Percentiles rank a stretch among this genome's conserved stretches.
Evolutionary conservation across 2,329 filamentous ascomycete species (phyloP).

Genomic region (Amylocarpus encephaloides): DNA sequence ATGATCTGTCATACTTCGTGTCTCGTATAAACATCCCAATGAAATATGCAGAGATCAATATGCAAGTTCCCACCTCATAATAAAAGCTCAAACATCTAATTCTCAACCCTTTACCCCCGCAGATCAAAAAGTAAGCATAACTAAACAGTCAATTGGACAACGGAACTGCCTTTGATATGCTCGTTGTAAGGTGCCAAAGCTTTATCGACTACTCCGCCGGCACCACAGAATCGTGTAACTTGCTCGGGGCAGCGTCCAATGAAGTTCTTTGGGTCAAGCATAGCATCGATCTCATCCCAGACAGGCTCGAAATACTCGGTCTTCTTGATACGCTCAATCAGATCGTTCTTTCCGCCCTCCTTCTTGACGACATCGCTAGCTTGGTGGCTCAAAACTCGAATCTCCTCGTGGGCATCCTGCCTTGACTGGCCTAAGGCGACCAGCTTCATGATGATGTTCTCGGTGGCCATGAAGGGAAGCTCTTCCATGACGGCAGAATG

Average conservation of each 20-base stretch:
- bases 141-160: constrained; percentile 22
- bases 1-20: too few relatives aligned
- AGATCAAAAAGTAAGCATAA: background rate
- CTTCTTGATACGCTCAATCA: constrained; percentile 69
- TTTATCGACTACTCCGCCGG: constrained; percentile 41
- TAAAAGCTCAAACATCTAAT: too few relatives aligned
- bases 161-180: constrained; percentile 21
- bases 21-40: too few relatives aligned
- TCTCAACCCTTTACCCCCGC: too few relatives aligned
- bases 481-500: constrained; percentile 62
- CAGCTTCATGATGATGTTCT: constrained; percentile 72
- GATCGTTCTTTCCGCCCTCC: constrained; percentile 70
- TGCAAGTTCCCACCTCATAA: too few relatives aligned
- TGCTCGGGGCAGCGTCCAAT: constrained; percentile 49
- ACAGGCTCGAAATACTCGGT: constrained; percentile 69
- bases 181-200: constrained; percentile 42
- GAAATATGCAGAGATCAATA: too few relatives aligned
- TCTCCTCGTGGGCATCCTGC: constrained; percentile 82
- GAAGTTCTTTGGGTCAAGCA: constrained; percentile 59
- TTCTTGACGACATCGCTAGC: constrained; percentile 67
- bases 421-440: constrained; percentile 63
- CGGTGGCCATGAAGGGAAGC: constrained; percentile 80
- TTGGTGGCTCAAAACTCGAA: constrained; percentile 74
- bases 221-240: constrained; percentile 43
- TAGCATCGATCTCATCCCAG: constrained; percentile 58